Base-by-base conservation (phyloP, 148 eudicot species). In the Rhododendron ferrugineum region DNA sequence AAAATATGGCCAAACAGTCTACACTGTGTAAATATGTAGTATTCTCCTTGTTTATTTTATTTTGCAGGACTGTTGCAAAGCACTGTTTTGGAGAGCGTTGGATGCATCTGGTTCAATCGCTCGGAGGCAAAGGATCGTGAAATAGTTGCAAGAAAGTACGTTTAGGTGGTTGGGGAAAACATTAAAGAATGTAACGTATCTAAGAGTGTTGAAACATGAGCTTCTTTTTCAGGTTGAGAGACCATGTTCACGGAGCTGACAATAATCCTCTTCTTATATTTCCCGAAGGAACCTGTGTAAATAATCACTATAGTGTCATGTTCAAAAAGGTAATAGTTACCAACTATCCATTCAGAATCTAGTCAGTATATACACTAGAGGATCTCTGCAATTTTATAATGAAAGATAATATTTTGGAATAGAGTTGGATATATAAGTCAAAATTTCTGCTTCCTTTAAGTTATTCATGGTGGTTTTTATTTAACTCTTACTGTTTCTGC, bases 271-370 rank as follows among this genome's bases (percentile, higher is more conserved):
- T 97, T 89, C 94, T 97, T 44, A 93, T 97, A 88, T 97, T 97
- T 83, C 99, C 99, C 6, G 99, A 97, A 91, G 99, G 98, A 90
- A 97, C 99, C 73, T 95, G 99, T 86, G 99, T 95, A n/a, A 97
- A 97, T 86, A 97, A 97, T 90, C 95, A 95, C 80, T 97, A 94
- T 83, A 91, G 91, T 68, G 99, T 97, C 66, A 95, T 97, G 98
- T 97, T 97, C 86, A 97, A 97, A 89, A 97, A 97, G 98, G 99
- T 94, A 83, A 73, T 34, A 73, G 18, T 30, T 15, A 73, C 2
- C 0, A 5, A 11, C 23, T 0, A 23, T 47, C 50, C 11, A 36
- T 34, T 40, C 37, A 40, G 42, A 40, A 40, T 40, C 42, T 40
- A 40, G 0, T 40, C 42, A 40, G 42, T 40, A 40, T 40, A 40